A percentile compares a stretch with the other conserved stretches of the same genome.
Conservation (phyloP, 2,329 filamentous ascomycete genomes). For the Kalmusia sp. region DNA sequence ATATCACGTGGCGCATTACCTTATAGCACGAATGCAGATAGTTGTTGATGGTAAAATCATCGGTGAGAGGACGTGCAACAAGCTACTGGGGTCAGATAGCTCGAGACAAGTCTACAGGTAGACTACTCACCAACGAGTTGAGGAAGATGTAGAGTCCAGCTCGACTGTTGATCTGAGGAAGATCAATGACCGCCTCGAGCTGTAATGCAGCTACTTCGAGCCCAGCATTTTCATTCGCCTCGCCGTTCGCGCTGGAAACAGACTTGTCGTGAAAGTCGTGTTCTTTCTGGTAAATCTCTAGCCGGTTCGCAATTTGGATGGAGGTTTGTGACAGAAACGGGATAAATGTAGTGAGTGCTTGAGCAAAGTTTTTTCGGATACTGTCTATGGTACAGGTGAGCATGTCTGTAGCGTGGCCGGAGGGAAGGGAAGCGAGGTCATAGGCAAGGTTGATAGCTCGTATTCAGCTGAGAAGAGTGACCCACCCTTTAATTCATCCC, state of each 20-base stretch:
- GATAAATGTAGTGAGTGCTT: conserved; percentile 42
- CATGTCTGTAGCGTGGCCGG: not conserved
- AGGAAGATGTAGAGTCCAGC: conserved; percentile 86
- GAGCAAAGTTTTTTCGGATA: conserved; percentile 39
- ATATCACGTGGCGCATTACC: conserved; percentile 51
- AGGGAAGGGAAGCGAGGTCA: not conserved
- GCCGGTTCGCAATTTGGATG: conserved; percentile 48
- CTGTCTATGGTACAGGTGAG: conserved; percentile 30
- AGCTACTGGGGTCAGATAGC: conserved; percentile 64
- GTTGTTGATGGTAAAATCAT: conserved; percentile 78
- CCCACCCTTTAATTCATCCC: conserved; percentile 62
- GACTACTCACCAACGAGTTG: conserved; percentile 72
- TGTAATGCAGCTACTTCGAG: conserved; percentile 56
- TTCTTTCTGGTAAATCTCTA: conserved; percentile 50
- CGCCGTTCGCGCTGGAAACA: conserved; percentile 52
- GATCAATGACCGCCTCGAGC: conserved; percentile 65
- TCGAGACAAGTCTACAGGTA: not conserved
- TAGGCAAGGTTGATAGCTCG: not conserved
- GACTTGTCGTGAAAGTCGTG: conserved; percentile 52
- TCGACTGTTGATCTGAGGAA: conserved; percentile 76
- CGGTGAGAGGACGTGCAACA: conserved; percentile 79
- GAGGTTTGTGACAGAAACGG: conserved; percentile 63
- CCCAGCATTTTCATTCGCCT: conserved; percentile 43
- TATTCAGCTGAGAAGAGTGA: conserved; percentile 10
- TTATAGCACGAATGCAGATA: conserved; percentile 87